Evolutionary conservation across 306 rosid genomes (phyloP).

Genomic region (Coriaria nepalensis): DNA sequence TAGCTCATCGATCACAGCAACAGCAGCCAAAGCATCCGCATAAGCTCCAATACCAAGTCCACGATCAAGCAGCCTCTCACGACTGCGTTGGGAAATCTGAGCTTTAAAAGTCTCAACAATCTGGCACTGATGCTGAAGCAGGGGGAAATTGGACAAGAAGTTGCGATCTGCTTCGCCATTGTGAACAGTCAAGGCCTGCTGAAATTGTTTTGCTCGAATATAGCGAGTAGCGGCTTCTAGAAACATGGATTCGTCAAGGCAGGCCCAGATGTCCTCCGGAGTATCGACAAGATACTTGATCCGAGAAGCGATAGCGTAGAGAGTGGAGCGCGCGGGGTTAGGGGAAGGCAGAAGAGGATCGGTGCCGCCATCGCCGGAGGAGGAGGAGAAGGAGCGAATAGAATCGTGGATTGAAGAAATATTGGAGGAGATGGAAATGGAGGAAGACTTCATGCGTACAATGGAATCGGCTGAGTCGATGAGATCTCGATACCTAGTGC

Average conservation of each 20-base stretch:
- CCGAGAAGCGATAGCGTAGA: constrained; percentile 70
- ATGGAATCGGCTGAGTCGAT: constrained; percentile 96
- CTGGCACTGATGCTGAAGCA: constrained; percentile 98
- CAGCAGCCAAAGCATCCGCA: constrained; percentile 84
- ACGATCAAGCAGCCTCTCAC: constrained; percentile 65
- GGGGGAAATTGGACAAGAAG: constrained; percentile 56
- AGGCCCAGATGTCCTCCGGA: constrained; percentile 92
- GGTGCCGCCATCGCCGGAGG: constrained; percentile 14
- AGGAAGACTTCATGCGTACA: constrained; percentile 64
- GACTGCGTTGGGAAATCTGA: constrained; percentile 92
- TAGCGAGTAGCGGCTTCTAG: constrained; percentile 78
- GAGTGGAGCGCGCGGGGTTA: constrained; percentile 21
- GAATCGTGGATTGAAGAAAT: constrained; percentile 49
- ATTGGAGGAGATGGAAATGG: constrained; percentile 50
- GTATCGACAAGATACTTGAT: constrained; percentile 91
- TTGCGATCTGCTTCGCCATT: constrained; percentile 21
- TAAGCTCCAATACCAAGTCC: constrained; percentile 45
- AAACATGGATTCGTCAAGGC: constrained; percentile 91
- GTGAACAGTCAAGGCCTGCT: constrained; percentile 16
- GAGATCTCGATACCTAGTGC: constrained; percentile 89
- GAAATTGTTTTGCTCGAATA: constrained; percentile 71
- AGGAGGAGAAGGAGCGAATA: constrained; percentile 46
- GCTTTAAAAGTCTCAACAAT: constrained; percentile 79
- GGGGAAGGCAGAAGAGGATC: constrained; percentile 21
- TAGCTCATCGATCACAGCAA: constrained; percentile 65